Evolutionary conservation across 148 eudicot species (phyloP).

Genomic region (Simmondsia chinensis): DNA sequence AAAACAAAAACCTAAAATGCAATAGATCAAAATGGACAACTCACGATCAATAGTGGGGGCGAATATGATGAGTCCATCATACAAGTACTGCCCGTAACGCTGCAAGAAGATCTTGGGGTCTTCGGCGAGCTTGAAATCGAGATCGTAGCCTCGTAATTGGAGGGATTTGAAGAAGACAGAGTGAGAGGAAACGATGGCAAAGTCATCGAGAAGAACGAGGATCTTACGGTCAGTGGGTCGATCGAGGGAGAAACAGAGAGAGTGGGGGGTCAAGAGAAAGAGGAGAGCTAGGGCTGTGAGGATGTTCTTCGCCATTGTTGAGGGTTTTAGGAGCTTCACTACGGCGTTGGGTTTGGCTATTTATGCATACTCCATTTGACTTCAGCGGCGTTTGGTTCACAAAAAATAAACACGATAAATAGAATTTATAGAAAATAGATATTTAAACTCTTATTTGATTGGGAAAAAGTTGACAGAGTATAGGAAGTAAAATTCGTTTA

Average conservation of each 20-base stretch:
- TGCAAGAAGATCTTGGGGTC: constrained; percentile 34
- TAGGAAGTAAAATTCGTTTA: too few species aligned
- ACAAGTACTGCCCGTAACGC: constrained; percentile 41
- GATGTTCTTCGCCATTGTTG: constrained; percentile 30
- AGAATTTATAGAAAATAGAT: too few species aligned
- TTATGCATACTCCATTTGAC: too few species aligned
- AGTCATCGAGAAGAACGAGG: constrained; percentile 40
- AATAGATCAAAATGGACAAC: too few species aligned
- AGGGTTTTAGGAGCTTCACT: too few species aligned
- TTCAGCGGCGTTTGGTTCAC: too few species aligned
- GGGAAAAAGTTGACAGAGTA: too few species aligned
- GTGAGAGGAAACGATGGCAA: constrained; percentile 40
- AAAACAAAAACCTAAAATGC: background rate
- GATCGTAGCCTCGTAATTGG: constrained; percentile 32
- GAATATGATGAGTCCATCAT: constrained; percentile 46
- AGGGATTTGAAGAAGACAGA: constrained; percentile 39
- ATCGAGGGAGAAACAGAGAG: constrained; percentile 33
- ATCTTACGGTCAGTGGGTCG: constrained; percentile 32
- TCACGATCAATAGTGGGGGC: constrained; percentile 38
- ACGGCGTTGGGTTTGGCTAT: too few species aligned
- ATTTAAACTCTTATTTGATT: too few species aligned
- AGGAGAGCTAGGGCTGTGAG: constrained; percentile 10
- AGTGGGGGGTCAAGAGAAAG: constrained; percentile 13
- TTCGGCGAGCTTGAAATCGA: constrained; percentile 51
- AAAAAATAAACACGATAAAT: too few species aligned